Evolutionary conservation across 2,329 filamentous ascomycete species (phyloP).

Genomic region (Microdochium bolleyi): DNA sequence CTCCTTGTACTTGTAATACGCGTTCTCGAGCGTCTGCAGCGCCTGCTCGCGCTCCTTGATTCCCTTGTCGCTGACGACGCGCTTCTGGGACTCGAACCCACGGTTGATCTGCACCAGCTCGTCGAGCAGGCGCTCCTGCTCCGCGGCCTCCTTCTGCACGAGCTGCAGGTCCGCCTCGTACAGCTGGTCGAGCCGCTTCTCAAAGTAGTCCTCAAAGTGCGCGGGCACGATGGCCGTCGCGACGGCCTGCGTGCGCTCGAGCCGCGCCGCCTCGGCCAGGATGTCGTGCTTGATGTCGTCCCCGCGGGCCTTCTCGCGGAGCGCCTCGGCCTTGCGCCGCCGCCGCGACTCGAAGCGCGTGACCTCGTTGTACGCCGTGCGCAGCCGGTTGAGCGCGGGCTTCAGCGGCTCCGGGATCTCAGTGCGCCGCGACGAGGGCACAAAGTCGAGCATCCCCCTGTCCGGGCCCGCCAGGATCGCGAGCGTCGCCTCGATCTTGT

Average conservation of each 20-base stretch:
- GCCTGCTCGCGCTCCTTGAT: conserved; percentile 74
- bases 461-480: conserved; percentile 72
- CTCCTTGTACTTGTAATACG: conserved; percentile 94
- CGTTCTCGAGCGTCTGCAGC: conserved; percentile 80
- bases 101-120: conserved; percentile 70
- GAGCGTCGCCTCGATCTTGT: conserved; percentile 66
- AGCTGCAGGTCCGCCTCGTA: conserved; percentile 74
- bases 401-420: conserved; percentile 77
- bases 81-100: conserved; percentile 66
- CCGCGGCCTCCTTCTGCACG: conserved; percentile 61
- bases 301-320: conserved; percentile 70
- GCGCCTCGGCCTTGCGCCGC: conserved; percentile 67
- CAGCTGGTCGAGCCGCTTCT: conserved; percentile 62
- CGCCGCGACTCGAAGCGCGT: conserved; percentile 74
- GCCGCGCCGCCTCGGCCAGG: conserved; percentile 69
- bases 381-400: conserved; percentile 66
- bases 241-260: conserved; percentile 74
- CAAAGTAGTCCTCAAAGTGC: conserved; percentile 89
- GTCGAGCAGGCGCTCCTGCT: conserved; percentile 65
- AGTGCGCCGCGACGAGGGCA: conserved; percentile 75
- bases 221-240: conserved; percentile 78
- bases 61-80: conserved; percentile 52
- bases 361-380: conserved; percentile 78
- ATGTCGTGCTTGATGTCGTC: conserved; percentile 89
- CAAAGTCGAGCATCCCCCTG: conserved; percentile 75